Evolutionary conservation across 371 early-diverging fungal species (phyloP).

Genomic region (Mucor piriformis): DNA sequence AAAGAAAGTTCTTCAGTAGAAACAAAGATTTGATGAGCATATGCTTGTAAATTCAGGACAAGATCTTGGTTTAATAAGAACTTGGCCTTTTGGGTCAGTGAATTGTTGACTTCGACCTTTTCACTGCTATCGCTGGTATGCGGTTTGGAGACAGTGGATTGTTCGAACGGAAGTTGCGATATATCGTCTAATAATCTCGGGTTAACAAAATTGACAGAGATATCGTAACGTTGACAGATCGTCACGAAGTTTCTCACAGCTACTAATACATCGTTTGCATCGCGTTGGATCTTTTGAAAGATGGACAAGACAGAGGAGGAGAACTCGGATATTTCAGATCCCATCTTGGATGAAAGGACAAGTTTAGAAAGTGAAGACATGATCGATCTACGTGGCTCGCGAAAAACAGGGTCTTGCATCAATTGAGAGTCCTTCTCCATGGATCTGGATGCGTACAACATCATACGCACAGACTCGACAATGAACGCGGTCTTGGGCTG

Average conservation of each 20-base stretch:
- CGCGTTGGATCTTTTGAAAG: slow-evolving; percentile 32
- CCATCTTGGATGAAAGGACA: slow-evolving; percentile 82
- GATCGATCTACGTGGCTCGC: slow-evolving; percentile 68
- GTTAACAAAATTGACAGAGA: slow-evolving; percentile 55
- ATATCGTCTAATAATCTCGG: slow-evolving; percentile 30
- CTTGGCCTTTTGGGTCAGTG: slow-evolving; percentile 12
- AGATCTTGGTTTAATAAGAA: slow-evolving; percentile 41
- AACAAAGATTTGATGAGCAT: slow-evolving; percentile 39
- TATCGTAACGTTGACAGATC: slow-evolving; percentile 69
- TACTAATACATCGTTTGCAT: slow-evolving; percentile 65
- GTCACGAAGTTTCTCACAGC: slow-evolving; percentile 77
- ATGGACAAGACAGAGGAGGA: slow-evolving; percentile 2
- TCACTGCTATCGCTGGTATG: neutral
- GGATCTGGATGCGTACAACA: slow-evolving; percentile 81
- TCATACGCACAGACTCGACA: slow-evolving; percentile 77
- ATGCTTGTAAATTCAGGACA: slow-evolving; percentile 34
- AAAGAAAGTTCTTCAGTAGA: slow-evolving; percentile 29
- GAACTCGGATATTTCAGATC: slow-evolving; percentile 71
- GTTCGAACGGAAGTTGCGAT: slow-evolving; percentile 14
- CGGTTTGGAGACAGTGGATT: neutral
- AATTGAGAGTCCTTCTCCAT: slow-evolving; percentile 62
- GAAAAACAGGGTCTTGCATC: slow-evolving; percentile 60
- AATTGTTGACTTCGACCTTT: neutral
- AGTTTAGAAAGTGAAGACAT: slow-evolving; percentile 80
- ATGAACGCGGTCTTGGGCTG: slow-evolving; percentile 40